Evolutionary conservation across 495 filamentous ascomycete genomes (phyloP).

Genomic region (Trichoderma reesei): DNA sequence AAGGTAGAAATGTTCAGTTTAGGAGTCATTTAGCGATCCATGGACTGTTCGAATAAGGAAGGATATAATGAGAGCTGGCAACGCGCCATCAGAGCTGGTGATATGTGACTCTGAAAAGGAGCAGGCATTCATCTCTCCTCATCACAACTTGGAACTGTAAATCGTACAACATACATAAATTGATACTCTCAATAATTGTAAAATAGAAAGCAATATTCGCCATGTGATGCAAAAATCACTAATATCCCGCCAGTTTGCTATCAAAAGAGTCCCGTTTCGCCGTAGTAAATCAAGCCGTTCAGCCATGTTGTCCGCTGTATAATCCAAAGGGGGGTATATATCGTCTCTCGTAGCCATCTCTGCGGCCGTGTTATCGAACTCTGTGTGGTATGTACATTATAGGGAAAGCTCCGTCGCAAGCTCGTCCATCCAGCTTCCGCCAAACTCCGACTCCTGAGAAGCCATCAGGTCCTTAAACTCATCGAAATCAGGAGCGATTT

Average conservation of each 20-base stretch:
- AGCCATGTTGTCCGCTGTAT: neutral
- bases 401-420: constrained; percentile 8
- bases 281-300: neutral
- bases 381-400: neutral
- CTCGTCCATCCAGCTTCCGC: constrained; percentile 27
- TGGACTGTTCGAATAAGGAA: too few relatives aligned
- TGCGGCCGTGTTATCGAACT: neutral
- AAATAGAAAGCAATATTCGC: neutral
- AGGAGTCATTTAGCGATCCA: too few relatives aligned
- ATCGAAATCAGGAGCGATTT: neutral
- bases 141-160: neutral
- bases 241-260: neutral
- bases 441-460: constrained; percentile 36
- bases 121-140: too few relatives aligned
- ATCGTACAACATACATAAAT: neutral
- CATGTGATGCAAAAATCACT: neutral
- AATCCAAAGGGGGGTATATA: neutral
- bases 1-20: too few relatives aligned
- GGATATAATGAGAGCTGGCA: too few relatives aligned
- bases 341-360: neutral
- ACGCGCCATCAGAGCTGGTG: too few relatives aligned
- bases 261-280: neutral
- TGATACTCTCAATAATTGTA: neutral
- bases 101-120: too few relatives aligned
- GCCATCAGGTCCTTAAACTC: neutral